phyloP scores from a whole-genome alignment of 2,329 filamentous ascomycete genomes.

The Ceratocystis alfenasii region DNA sequence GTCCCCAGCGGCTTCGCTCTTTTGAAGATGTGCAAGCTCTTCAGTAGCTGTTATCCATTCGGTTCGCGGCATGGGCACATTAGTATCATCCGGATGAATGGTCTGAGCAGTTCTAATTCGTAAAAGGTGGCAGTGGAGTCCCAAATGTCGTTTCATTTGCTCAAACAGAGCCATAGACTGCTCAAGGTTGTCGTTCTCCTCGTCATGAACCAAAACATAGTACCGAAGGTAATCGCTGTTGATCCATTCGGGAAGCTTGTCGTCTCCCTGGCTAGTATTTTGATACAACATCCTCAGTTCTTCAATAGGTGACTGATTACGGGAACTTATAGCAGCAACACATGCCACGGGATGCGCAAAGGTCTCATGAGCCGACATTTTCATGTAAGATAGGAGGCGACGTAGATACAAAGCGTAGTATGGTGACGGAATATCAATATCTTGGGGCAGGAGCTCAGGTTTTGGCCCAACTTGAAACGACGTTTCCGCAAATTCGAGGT shows the following conservation, averaged over 20 bases:
- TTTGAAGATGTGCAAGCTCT: slow-evolving; percentile 63
- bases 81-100: slow-evolving; percentile 83
- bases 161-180: slow-evolving; percentile 86
- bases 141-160: slow-evolving; percentile 98
- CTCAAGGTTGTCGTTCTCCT: slow-evolving; percentile 84
- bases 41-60: slow-evolving; percentile 86
- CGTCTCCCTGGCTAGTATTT: slow-evolving; percentile 67
- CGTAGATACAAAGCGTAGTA: slow-evolving; percentile 80
- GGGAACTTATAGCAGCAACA: slow-evolving; percentile 88
- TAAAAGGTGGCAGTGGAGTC: slow-evolving; percentile 85
- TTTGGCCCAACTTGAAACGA: slow-evolving; percentile 32
- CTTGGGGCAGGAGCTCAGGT: slow-evolving; percentile 31
- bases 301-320: slow-evolving; percentile 72
- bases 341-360: slow-evolving; percentile 91
- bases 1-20: slow-evolving; percentile 52
- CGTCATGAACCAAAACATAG: slow-evolving; percentile 92
- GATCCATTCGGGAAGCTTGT: slow-evolving; percentile 69
- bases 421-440: slow-evolving; percentile 49
- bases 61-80: slow-evolving; percentile 63
- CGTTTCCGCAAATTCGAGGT: slow-evolving; percentile 63
- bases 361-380: slow-evolving; percentile 75
- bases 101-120: slow-evolving; percentile 74
- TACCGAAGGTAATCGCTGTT: slow-evolving; percentile 88
- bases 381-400: slow-evolving; percentile 66
- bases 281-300: slow-evolving; percentile 73